Conservation (phyloP, 305 asterid genomes). For the Ajuga reptans region DNA sequence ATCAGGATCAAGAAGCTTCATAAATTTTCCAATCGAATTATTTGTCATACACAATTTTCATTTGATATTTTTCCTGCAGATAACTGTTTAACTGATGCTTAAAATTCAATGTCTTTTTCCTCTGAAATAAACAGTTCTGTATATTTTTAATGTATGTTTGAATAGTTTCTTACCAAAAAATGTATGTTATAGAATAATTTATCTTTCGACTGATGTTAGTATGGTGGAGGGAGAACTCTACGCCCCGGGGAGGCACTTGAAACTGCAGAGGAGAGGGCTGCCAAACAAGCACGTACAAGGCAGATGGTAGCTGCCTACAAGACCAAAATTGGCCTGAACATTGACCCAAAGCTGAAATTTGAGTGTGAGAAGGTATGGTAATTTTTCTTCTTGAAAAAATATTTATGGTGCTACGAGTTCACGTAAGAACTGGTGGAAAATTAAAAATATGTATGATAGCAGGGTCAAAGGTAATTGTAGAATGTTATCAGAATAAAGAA, state of each 20-base stretch:
- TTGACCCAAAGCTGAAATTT: slow-evolving; percentile 60
- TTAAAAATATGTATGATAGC: slow-evolving; percentile 1
- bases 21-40: background rate
- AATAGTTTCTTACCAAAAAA: too few species aligned
- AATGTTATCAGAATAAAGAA: background rate
- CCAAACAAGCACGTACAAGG: slow-evolving; percentile 64
- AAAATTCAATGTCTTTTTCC: background rate
- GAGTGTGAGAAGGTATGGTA: slow-evolving; percentile 65
- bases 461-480: too few species aligned
- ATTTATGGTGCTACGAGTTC: background rate
- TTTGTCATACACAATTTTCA: background rate
- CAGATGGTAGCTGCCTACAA: slow-evolving; percentile 66
- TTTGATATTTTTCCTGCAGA: background rate
- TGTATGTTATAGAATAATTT: background rate
- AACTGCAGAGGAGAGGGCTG: slow-evolving; percentile 61
- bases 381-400: background rate
- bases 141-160: background rate
- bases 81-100: background rate
- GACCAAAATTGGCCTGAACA: slow-evolving; percentile 51
- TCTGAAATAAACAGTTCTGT: background rate
- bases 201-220: slow-evolving; percentile 34
- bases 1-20: background rate
- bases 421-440: background rate
- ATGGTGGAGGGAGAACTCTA: slow-evolving; percentile 81
- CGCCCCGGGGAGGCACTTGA: slow-evolving; percentile 87